A percentile compares a stretch with the other conserved stretches of the same genome.
Evolutionary conservation across 1,284 basidiomycete genomes (phyloP).

Genomic region (Moesziomyces aphidis): DNA sequence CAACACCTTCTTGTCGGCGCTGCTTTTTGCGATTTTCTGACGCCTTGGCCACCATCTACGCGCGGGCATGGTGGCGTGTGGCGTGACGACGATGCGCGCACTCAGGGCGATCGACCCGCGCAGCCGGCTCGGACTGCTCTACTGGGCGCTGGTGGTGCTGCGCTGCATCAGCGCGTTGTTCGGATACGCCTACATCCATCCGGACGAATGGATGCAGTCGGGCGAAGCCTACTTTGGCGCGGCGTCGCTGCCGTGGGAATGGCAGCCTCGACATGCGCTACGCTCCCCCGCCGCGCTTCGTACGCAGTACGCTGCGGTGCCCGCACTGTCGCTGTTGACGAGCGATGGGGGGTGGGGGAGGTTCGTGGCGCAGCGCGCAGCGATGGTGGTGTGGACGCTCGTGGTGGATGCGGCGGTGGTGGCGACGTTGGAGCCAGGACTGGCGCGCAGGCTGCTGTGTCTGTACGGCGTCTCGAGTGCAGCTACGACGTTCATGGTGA

Average conservation of each 20-base stretch:
- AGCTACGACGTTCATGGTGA: slow-evolving; percentile 61
- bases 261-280: slow-evolving; percentile 23
- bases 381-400: slow-evolving; percentile 18
- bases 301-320: slow-evolving; percentile 7
- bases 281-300: slow-evolving; percentile 19
- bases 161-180: slow-evolving; percentile 55
- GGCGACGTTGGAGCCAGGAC: slow-evolving; percentile 5
- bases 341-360: slow-evolving; percentile 5
- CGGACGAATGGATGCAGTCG: slow-evolving; percentile 68
- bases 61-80: neutral
- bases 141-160: slow-evolving; percentile 50
- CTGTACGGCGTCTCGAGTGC: slow-evolving; percentile 56
- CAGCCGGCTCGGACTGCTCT: slow-evolving; percentile 17
- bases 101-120: slow-evolving; percentile 10
- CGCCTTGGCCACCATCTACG: neutral
- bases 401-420: slow-evolving; percentile 14
- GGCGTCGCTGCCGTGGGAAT: slow-evolving; percentile 29
- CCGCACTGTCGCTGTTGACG: neutral
- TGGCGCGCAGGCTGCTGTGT: slow-evolving; percentile 21
- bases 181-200: slow-evolving; percentile 65
- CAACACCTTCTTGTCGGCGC: slow-evolving; percentile 6
- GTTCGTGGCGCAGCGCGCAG: slow-evolving; percentile 18
- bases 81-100: neutral
- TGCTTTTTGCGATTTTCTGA: no score
- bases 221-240: slow-evolving; percentile 58